Conservation (phyloP, 2,329 filamentous ascomycete species). For the Phialophora chinensis region DNA sequence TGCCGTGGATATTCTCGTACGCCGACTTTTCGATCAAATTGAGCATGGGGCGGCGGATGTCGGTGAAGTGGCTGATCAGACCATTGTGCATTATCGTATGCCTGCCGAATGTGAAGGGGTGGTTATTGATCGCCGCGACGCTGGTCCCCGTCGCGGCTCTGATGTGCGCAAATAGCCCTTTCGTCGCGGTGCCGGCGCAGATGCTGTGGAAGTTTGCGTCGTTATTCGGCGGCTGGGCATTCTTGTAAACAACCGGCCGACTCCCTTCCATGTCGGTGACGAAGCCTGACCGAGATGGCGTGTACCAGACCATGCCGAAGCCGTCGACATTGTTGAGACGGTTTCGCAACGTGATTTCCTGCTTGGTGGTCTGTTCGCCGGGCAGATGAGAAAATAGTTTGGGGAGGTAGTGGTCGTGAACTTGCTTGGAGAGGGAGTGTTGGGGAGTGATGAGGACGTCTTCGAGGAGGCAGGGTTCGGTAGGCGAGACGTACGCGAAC, state of each 20-base stretch:
- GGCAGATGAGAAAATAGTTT: slow-evolving; percentile 55
- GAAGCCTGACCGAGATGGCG: slow-evolving; percentile 51
- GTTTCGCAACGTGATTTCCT: slow-evolving; percentile 55
- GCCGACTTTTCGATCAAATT: slow-evolving; percentile 54
- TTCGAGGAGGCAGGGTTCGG: slow-evolving; percentile 60
- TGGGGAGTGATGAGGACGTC: slow-evolving; percentile 58
- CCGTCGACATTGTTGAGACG: slow-evolving; percentile 62
- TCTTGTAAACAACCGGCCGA: slow-evolving; percentile 59
- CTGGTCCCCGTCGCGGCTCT: slow-evolving; percentile 57
- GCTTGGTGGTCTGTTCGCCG: slow-evolving; percentile 49
- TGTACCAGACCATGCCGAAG: slow-evolving; percentile 63
- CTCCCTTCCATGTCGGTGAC: slow-evolving; percentile 20
- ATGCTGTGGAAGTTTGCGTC: slow-evolving; percentile 61
- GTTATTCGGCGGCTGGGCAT: slow-evolving; percentile 58
- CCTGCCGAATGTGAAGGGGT: slow-evolving; percentile 62
- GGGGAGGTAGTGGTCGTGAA: slow-evolving; percentile 61
- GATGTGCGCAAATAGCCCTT: slow-evolving; percentile 61
- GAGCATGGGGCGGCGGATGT: slow-evolving; percentile 55
- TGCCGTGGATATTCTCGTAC: slow-evolving; percentile 57
- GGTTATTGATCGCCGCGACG: slow-evolving; percentile 59
- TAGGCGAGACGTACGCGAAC: slow-evolving; percentile 62
- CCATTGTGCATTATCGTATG: slow-evolving; percentile 65
- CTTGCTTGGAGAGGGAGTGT: slow-evolving; percentile 54
- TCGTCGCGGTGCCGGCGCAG: slow-evolving; percentile 58
- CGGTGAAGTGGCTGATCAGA: slow-evolving; percentile 54